Conservation (phyloP, 2,329 filamentous ascomycete species). For the Furcasterigmium sp. region DNA sequence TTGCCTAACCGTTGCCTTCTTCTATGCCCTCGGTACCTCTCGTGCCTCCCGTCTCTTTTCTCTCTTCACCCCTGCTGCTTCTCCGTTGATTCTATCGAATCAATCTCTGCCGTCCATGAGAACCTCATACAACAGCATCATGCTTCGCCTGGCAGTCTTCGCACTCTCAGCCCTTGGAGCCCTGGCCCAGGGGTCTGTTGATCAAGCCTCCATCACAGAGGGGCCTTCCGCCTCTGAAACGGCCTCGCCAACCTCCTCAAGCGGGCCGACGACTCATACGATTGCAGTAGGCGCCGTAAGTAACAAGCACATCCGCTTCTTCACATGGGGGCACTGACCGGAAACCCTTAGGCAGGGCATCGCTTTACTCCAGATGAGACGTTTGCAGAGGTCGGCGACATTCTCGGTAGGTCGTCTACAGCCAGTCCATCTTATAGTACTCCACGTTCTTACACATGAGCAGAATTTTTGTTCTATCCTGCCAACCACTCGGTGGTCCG, state of each 20-base stretch:
- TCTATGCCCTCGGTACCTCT: too few relatives aligned
- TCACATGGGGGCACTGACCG: neutral
- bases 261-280: slow-evolving; percentile 5
- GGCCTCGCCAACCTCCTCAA: neutral
- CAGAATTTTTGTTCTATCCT: slow-evolving; percentile 57
- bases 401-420: slow-evolving; percentile 31
- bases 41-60: neutral
- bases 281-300: slow-evolving; percentile 11
- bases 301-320: too few relatives aligned
- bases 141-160: neutral
- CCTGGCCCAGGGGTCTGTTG: neutral
- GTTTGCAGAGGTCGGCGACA: slow-evolving; percentile 37
- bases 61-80: neutral
- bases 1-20: too few relatives aligned
- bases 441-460: slow-evolving; percentile 7
- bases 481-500: slow-evolving; percentile 59
- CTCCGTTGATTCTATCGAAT: neutral
- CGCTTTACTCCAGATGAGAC: slow-evolving; percentile 24
- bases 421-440: neutral
- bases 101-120: neutral
- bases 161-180: neutral
- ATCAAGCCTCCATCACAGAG: neutral
- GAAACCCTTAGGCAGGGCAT: slow-evolving; percentile 17
- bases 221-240: neutral
- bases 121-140: neutral